Evolutionary conservation across 768 basidiomycete genomes (phyloP).

Genomic region (Mycena rebaudengoi): DNA sequence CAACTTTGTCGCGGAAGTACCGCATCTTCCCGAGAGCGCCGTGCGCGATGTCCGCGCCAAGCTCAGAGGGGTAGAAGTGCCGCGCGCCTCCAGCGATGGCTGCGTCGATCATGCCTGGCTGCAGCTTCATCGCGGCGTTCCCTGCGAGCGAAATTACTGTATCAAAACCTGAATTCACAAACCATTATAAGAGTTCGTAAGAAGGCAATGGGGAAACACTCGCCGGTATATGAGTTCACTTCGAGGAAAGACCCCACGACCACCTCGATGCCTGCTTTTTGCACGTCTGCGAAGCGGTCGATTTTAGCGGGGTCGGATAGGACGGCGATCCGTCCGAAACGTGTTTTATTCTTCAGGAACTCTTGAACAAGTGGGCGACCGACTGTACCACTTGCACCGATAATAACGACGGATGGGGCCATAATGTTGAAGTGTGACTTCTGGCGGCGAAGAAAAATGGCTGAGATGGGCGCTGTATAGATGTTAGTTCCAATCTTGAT

Average conservation of each 20-base stretch:
- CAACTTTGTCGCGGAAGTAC: constrained; percentile 6
- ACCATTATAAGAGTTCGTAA: background rate
- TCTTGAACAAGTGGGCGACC: constrained; percentile 1
- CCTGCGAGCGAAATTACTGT: background rate
- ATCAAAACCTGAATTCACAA: background rate
- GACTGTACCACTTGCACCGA: background rate
- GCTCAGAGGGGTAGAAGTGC: too few relatives aligned
- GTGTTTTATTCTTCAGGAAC: background rate
- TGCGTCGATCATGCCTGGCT: constrained; percentile 4
- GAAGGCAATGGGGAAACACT: too few relatives aligned
- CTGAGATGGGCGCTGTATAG: too few relatives aligned
- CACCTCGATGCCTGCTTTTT: too few relatives aligned
- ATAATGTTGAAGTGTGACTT: background rate
- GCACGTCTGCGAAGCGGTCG: background rate
- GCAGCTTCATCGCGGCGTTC: background rate
- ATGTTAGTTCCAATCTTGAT: too few relatives aligned
- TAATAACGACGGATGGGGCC: background rate
- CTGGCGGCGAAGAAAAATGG: too few relatives aligned
- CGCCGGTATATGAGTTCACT: too few relatives aligned
- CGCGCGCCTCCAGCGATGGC: constrained; percentile 2
- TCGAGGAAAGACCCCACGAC: too few relatives aligned
- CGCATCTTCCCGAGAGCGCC: background rate
- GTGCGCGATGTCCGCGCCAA: background rate
- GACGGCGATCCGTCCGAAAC: background rate
- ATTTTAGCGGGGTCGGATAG: background rate